phyloP scores from a whole-genome alignment of 192 early-diverging fungal species.

The Thoreauomyces humboldtii region DNA sequence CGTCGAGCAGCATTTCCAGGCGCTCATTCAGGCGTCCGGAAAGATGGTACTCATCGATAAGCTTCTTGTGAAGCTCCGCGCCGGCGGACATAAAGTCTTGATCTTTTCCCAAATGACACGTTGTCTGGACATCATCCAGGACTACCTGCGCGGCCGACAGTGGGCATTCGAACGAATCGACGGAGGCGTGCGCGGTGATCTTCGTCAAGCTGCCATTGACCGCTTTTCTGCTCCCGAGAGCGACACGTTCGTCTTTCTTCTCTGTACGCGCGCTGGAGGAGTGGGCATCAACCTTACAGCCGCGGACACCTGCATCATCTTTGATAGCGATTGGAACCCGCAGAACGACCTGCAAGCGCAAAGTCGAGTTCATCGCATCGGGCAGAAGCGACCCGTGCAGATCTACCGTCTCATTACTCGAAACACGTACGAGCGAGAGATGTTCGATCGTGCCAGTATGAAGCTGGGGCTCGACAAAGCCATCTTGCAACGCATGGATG shows the following conservation, averaged over 20 bases:
- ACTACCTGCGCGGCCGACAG: slow-evolving; percentile 70
- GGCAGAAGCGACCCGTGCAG: slow-evolving; percentile 83
- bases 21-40: slow-evolving; percentile 74
- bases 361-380: slow-evolving; percentile 80
- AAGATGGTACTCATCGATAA: slow-evolving; percentile 85
- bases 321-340: slow-evolving; percentile 88
- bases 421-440: slow-evolving; percentile 85
- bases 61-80: slow-evolving; percentile 67
- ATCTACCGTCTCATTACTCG: slow-evolving; percentile 68
- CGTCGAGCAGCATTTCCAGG: slow-evolving; percentile 62
- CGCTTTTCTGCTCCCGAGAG: slow-evolving; percentile 69
- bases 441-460: slow-evolving; percentile 87
- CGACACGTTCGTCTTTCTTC: slow-evolving; percentile 80
- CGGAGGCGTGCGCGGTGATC: slow-evolving; percentile 72
- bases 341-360: slow-evolving; percentile 88
- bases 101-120: slow-evolving; percentile 88
- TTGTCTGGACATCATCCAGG: slow-evolving; percentile 77
- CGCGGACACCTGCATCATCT: slow-evolving; percentile 85
- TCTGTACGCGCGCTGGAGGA: slow-evolving; percentile 83
- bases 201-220: slow-evolving; percentile 83
- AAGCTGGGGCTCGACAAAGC: slow-evolving; percentile 81
- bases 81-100: slow-evolving; percentile 78
- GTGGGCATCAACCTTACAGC: slow-evolving; percentile 87
- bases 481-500: slow-evolving; percentile 71
- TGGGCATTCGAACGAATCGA: slow-evolving; percentile 82